These are phyloP conservation scores for Podospora appendiculata DNA, from an alignment of 495 filamentous ascomycete species.

Conservation along the genomic window DNA sequence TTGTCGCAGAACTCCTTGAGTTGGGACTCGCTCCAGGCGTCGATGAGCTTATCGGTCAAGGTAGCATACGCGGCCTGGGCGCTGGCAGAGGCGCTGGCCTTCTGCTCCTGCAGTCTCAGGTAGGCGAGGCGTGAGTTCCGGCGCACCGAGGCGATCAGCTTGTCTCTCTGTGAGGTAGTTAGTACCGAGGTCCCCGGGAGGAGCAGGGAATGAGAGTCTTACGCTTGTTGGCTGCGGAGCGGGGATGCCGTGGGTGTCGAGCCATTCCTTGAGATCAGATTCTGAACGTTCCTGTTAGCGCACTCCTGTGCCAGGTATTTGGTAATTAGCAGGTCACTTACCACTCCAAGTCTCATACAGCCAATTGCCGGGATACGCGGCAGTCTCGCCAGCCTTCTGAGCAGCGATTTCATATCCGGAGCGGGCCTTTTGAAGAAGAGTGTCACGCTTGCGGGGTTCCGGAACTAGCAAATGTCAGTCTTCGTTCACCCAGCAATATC, in stretches of 20 bases:
- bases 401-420: slow-evolving; percentile 75
- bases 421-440: slow-evolving; percentile 67
- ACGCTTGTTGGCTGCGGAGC: slow-evolving; percentile 71
- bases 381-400: slow-evolving; percentile 74
- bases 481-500: too few relatives aligned
- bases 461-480: slow-evolving; percentile 34
- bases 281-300: slow-evolving; percentile 31
- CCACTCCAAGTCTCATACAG: slow-evolving; percentile 71
- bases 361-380: slow-evolving; percentile 91
- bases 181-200: background rate
- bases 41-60: slow-evolving; percentile 74
- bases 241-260: slow-evolving; percentile 84
- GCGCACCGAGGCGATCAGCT: slow-evolving; percentile 79
- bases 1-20: slow-evolving; percentile 90
- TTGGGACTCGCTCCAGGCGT: slow-evolving; percentile 80
- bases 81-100: slow-evolving; percentile 54
- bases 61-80: slow-evolving; percentile 61
- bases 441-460: slow-evolving; percentile 79
- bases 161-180: slow-evolving; percentile 52
- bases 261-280: slow-evolving; percentile 58
- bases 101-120: slow-evolving; percentile 51
- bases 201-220: slow-evolving; percentile 3
- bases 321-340: too few relatives aligned
- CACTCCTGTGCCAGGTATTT: slow-evolving; percentile 9
- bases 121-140: slow-evolving; percentile 80